Percentiles rank a stretch among this genome's conserved stretches.
Evolutionary conservation across 768 basidiomycete species (phyloP).

Genomic region (Kwoniella mangroviensis): DNA sequence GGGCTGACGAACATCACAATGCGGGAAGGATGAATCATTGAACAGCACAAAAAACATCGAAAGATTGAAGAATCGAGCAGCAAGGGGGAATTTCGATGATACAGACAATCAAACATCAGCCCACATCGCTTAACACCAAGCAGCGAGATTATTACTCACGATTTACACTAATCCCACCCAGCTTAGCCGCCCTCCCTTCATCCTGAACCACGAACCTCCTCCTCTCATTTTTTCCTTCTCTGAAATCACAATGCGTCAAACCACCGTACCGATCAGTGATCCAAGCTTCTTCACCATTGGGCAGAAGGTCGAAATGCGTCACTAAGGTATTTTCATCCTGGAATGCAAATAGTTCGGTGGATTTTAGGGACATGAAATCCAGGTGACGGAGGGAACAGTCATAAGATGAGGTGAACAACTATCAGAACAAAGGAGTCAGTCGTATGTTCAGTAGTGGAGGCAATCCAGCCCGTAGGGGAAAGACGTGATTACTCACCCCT

Average conservation of each 20-base stretch:
- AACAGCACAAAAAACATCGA: too few relatives aligned
- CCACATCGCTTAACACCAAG: too few relatives aligned
- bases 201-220: slow-evolving; percentile 48
- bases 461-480: too few relatives aligned
- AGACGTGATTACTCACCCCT: slow-evolving; percentile 48
- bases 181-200: slow-evolving; percentile 50
- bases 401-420: slow-evolving; percentile 58
- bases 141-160: slow-evolving; percentile 31
- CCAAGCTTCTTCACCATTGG: slow-evolving; percentile 55
- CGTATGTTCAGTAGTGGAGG: too few relatives aligned
- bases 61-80: too few relatives aligned
- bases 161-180: slow-evolving; percentile 58
- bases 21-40: too few relatives aligned
- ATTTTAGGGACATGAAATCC: slow-evolving; percentile 54
- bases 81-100: too few relatives aligned
- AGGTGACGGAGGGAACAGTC: slow-evolving; percentile 59
- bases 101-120: too few relatives aligned
- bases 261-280: slow-evolving; percentile 54
- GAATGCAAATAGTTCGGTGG: slow-evolving; percentile 57
- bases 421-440: too few relatives aligned
- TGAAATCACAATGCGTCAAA: slow-evolving; percentile 55
- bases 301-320: slow-evolving; percentile 59
- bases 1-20: too few relatives aligned
- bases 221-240: slow-evolving; percentile 39
- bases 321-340: slow-evolving; percentile 56